Evolutionary conservation across 371 early-diverging fungal species (phyloP).

Genomic region (Rhizopus stolonifer): DNA sequence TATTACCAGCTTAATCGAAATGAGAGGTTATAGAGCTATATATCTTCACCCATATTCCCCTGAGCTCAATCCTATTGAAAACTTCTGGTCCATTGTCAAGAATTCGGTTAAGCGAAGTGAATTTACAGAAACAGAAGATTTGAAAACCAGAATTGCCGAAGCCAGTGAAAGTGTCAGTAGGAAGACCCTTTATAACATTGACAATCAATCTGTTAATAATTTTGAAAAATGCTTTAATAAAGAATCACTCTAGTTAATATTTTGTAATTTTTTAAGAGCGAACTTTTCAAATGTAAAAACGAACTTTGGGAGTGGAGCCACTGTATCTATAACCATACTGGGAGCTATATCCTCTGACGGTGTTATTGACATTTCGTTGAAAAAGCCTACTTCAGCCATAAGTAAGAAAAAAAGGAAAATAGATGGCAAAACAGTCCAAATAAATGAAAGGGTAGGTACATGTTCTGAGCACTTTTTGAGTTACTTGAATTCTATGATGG

Average conservation of each 20-base stretch:
- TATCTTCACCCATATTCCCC: too few relatives aligned
- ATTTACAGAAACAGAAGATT: constrained; percentile 8
- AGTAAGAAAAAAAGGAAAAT: constrained; percentile 4
- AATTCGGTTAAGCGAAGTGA: constrained; percentile 22
- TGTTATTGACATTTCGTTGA: background rate
- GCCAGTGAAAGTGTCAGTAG: constrained; percentile 18
- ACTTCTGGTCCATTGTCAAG: constrained; percentile 28
- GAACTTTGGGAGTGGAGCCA: too few relatives aligned
- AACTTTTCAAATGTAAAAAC: too few relatives aligned
- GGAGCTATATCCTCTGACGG: constrained; percentile 5
- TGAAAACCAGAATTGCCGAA: constrained; percentile 13
- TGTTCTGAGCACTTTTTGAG: constrained; percentile 14
- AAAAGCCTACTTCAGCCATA: constrained; percentile 1
- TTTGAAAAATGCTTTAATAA: constrained; percentile 15
- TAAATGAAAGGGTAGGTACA: constrained; percentile 9
- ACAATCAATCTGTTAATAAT: constrained; percentile 15
- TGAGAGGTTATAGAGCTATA: constrained; percentile 15
- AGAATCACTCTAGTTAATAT: constrained; percentile 20
- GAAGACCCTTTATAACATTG: constrained; percentile 12
- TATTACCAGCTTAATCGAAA: constrained; percentile 8
- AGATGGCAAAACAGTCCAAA: constrained; percentile 9
- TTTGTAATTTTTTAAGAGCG: too few relatives aligned
- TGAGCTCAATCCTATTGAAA: too few relatives aligned
- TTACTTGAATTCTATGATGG: constrained; percentile 9
- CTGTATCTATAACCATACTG: constrained; percentile 1